Evolutionary conservation across 2,329 filamentous ascomycete genomes (phyloP).

Genomic region (Exophiala lecanii-corni): DNA sequence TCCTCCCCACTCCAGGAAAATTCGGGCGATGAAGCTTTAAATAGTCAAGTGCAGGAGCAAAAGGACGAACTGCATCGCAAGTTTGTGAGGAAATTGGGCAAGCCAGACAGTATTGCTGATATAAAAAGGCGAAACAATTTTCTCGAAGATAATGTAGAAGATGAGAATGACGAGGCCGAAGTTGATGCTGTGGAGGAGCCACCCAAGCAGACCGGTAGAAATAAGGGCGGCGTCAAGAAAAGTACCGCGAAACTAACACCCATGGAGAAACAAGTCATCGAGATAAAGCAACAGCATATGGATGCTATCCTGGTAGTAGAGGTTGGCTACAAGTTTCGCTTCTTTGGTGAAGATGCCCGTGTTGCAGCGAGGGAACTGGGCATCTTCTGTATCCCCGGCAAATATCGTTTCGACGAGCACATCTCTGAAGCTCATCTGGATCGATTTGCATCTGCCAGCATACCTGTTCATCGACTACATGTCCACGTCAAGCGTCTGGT

Average conservation of each 20-base stretch:
- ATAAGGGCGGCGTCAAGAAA: constrained; percentile 59
- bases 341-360: constrained; percentile 93
- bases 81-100: constrained; percentile 87
- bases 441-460: constrained; percentile 90
- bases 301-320: constrained; percentile 90
- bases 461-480: constrained; percentile 83
- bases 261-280: constrained; percentile 87
- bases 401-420: constrained; percentile 90
- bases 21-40: constrained; percentile 33
- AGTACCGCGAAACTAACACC: constrained; percentile 82
- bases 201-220: constrained; percentile 40
- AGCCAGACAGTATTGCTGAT: constrained; percentile 71
- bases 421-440: constrained; percentile 87
- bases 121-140: constrained; percentile 58
- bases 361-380: constrained; percentile 83
- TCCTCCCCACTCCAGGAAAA: constrained; percentile 43
- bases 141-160: constrained; percentile 50
- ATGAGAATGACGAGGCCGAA: constrained; percentile 54
- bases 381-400: constrained; percentile 95
- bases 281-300: constrained; percentile 86
- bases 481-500: constrained; percentile 94
- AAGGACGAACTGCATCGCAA: constrained; percentile 72
- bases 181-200: constrained; percentile 50
- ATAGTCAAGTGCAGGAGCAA: constrained; percentile 48
- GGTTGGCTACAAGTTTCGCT: constrained; percentile 96